Conservation (phyloP, 768 basidiomycete genomes). For the Lanmaoa rubissima region DNA sequence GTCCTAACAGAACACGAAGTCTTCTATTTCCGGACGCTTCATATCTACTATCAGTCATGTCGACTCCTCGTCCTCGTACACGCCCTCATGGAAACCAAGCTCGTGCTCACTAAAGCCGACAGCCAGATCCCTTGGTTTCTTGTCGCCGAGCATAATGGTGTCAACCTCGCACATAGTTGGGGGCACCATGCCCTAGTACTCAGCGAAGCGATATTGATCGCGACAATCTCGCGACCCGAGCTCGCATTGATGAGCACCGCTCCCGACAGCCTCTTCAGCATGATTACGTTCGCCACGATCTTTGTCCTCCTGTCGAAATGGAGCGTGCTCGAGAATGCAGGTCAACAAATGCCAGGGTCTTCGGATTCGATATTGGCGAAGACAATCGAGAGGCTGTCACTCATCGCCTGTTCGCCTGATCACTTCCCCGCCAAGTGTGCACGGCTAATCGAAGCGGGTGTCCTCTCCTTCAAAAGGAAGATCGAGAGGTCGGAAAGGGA, state of each 20-base stretch:
- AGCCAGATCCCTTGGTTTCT: conserved; percentile 31
- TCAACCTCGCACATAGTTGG: conserved; percentile 35
- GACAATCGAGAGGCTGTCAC: conserved; percentile 35
- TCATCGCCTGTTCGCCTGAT: conserved; percentile 38
- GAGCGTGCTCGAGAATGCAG: conserved; percentile 34
- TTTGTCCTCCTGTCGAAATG: conserved; percentile 45
- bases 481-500: conserved; percentile 24
- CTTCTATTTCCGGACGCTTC: conserved; percentile 42
- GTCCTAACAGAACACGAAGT: conserved; percentile 42
- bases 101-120: conserved; percentile 18
- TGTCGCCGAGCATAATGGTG: conserved; percentile 32
- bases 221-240: conserved; percentile 35
- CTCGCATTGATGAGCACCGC: conserved; percentile 37
- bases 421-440: conserved; percentile 42
- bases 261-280: conserved; percentile 41
- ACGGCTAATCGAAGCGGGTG: conserved; percentile 37
- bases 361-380: conserved; percentile 37
- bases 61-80: conserved; percentile 39
- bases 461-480: conserved; percentile 31
- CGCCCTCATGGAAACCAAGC: conserved; percentile 30
- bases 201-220: conserved; percentile 38
- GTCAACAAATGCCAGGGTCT: conserved; percentile 36
- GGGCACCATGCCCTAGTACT: conserved; percentile 38
- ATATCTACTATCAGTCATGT: conserved; percentile 41
- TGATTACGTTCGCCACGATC: conserved; percentile 44